Evolutionary conservation across 805 yeast species (phyloP), one percentile per base, ranked within the genome.

Genomic region (Metschnikowia rubicola): DNA sequence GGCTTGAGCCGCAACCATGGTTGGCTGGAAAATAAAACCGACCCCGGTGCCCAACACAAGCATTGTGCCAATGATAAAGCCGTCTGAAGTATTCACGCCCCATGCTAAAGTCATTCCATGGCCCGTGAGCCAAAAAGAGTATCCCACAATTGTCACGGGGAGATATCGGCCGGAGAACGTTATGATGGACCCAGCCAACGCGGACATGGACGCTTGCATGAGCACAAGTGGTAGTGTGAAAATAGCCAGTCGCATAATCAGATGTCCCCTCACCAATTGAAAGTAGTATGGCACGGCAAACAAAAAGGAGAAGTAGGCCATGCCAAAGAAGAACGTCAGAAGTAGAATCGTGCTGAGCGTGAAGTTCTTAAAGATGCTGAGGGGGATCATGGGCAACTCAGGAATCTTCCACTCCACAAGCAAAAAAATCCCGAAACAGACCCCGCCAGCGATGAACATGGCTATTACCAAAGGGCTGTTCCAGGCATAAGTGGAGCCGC

Each of bases 401-500:
- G 83, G 71, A 2, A 74, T 36, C 47, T 68, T 75, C 67, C 73
- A 67, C 55, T 84, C 87, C 29, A 77, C 69, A 3, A 79, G 19
- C 8, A 81, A 33, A 46, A 84, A 82, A 0, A 58, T 50, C 1
- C 73, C 48, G 19, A 77, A 66, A 26, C 64, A 57, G 8, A 60
- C 30, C 2, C 67, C 67, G 2, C 75, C 75, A 10, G 68, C 57
- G 5, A 61, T 53, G 44, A 71, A 67, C 60, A 70, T 60, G 10
- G 55, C 55, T 21, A 71, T 71, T 5, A 69, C 69, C 9, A 69
- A 39, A 0, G 67, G 46, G 44, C 71, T 75, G 54, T 72, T 55
- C 90, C 90, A 85, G 0, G 67, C 60, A 57, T 73, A 81, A 10
- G 75, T 66, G 8, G 77, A 66, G 2, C 88, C 88, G 32, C 88